Evolutionary conservation across 2,329 filamentous ascomycete species (phyloP).

Genomic region (Talaromyces islandicus): DNA sequence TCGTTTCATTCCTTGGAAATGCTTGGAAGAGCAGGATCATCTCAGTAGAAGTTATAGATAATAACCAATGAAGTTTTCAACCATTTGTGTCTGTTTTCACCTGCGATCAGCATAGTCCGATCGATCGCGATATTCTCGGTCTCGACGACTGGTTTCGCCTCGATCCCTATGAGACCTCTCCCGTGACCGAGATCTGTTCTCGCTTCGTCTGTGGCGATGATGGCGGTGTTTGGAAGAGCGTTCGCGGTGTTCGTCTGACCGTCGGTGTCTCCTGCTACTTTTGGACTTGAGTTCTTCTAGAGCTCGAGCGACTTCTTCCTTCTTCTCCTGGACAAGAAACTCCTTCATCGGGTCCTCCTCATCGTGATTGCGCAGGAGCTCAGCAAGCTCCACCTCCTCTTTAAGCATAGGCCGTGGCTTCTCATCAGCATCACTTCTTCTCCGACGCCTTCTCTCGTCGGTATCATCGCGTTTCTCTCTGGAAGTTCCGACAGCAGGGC

Average conservation of each 20-base stretch:
- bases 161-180: conserved; percentile 25
- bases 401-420: conserved; percentile 60
- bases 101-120: conserved; percentile 5
- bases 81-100: background rate
- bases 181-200: conserved; percentile 25
- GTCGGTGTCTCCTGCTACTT: conserved; percentile 30
- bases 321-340: conserved; percentile 84
- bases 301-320: conserved; percentile 74
- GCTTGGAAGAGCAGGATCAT: background rate
- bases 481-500: conserved; percentile 35
- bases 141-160: conserved; percentile 17
- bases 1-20: background rate
- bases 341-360: conserved; percentile 98
- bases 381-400: conserved; percentile 74
- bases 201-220: conserved; percentile 32
- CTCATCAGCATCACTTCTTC: conserved; percentile 41
- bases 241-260: conserved; percentile 29
- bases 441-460: conserved; percentile 28
- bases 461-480: conserved; percentile 26
- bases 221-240: conserved; percentile 38
- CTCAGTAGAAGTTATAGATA: background rate
- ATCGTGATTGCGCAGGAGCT: conserved; percentile 72
- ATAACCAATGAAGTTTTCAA: background rate
- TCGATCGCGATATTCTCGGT: conserved; percentile 11
- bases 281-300: conserved; percentile 48